Evolutionary conservation across 169 alveolate species (phyloP).

Genomic region (Babesia gibsoni): DNA sequence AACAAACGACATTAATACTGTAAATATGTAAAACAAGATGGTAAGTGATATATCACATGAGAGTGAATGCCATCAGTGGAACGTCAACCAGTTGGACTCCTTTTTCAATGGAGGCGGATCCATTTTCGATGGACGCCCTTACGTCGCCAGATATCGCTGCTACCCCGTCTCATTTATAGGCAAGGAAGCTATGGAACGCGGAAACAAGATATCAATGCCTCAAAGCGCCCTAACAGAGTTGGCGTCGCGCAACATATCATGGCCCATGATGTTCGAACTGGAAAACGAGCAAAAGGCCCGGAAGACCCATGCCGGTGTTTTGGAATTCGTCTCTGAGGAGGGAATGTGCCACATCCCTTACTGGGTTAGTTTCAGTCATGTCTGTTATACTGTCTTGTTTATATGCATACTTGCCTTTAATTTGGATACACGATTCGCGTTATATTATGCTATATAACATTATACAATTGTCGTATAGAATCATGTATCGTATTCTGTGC

Average conservation of each 20-base stretch:
- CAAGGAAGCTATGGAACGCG: slow-evolving; percentile 80
- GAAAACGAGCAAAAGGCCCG: slow-evolving; percentile 71
- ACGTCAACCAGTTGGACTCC: slow-evolving; percentile 37
- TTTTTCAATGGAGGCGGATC: slow-evolving; percentile 8
- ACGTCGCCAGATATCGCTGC: slow-evolving; percentile 73
- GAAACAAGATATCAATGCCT: slow-evolving; percentile 81
- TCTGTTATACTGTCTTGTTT: no score
- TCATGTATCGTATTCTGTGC: no score
- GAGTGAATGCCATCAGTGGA: slow-evolving; percentile 23
- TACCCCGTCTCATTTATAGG: slow-evolving; percentile 84
- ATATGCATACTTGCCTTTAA: no score
- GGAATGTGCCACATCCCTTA: slow-evolving; percentile 91
- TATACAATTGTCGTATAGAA: no score
- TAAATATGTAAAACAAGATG: slow-evolving; percentile 4
- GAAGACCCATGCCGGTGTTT: slow-evolving; percentile 90
- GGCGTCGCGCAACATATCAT: slow-evolving; percentile 82
- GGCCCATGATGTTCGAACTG: slow-evolving; percentile 85
- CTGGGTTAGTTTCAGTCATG: slow-evolving; percentile 84
- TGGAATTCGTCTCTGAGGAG: slow-evolving; percentile 92
- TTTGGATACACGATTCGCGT: no score
- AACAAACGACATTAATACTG: background rate
- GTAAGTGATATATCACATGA: background rate
- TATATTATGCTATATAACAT: no score
- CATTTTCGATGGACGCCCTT: slow-evolving; percentile 37
- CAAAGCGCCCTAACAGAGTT: slow-evolving; percentile 80